Percentiles rank a stretch among this genome's conserved stretches.
phyloP scores from a whole-genome alignment of 176 grass and related monocot species.

The Avena atlantica region DNA sequence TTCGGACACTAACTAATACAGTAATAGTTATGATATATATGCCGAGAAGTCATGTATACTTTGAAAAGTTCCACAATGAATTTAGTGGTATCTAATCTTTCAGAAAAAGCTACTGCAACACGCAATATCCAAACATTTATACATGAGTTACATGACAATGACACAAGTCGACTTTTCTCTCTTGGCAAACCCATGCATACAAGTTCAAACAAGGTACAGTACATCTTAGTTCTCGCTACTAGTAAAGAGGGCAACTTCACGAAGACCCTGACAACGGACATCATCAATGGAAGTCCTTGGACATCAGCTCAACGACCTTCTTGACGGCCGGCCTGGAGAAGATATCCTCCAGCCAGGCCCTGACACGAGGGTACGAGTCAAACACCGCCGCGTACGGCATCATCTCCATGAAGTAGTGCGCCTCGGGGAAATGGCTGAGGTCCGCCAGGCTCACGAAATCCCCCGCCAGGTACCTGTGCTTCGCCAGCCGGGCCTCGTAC shows the following conservation, averaged over 20 bases:
- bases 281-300: not conserved
- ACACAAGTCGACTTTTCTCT: not conserved
- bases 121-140: not conserved
- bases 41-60: too few species aligned
- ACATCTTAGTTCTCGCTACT: too few species aligned
- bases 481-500: slow-evolving; percentile 5
- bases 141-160: not conserved
- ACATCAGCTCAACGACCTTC: slow-evolving; percentile 25
- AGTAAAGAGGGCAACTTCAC: not conserved
- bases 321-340: slow-evolving; percentile 3
- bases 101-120: too few species aligned
- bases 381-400: slow-evolving; percentile 19
- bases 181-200: not conserved
- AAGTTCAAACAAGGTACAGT: not conserved
- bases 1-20: too few species aligned
- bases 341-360: slow-evolving; percentile 41
- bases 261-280: not conserved
- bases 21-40: too few species aligned
- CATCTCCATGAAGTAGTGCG: slow-evolving; percentile 36
- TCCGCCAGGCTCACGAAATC: slow-evolving; percentile 41
- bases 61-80: too few species aligned
- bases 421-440: slow-evolving; percentile 39
- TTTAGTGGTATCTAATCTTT: too few species aligned
- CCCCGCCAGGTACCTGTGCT: slow-evolving; percentile 15
- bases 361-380: slow-evolving; percentile 31